These are phyloP conservation scores for Pavlovales sp. DNA, from an alignment of 208 protist species.

Conservation along the genomic window DNA sequence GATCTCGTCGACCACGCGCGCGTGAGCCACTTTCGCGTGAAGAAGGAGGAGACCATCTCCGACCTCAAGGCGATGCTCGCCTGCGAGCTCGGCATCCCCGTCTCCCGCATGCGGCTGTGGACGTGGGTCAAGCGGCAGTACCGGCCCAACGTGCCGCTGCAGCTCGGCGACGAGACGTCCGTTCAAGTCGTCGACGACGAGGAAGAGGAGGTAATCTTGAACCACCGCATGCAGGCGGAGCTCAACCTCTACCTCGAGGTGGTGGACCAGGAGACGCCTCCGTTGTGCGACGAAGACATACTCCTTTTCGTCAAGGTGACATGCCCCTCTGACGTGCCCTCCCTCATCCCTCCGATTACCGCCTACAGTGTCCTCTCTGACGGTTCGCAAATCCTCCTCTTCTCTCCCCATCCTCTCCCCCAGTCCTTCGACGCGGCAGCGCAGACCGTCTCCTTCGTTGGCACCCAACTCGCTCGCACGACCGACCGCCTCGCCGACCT, in stretches of 20 bases:
- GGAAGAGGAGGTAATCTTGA: not conserved
- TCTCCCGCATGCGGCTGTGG: constrained; percentile 51
- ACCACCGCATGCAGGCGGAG: constrained; percentile 17
- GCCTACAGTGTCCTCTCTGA: too few relatives aligned
- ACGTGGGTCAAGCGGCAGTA: constrained; percentile 42
- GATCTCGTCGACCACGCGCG: constrained; percentile 8
- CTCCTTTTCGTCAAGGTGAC: constrained; percentile 40
- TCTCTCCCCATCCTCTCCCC: too few relatives aligned
- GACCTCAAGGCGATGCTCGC: constrained; percentile 43
- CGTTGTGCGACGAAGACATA: not conserved
- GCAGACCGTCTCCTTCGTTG: constrained; percentile 43
- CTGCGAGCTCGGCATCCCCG: constrained; percentile 33
- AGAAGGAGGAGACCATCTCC: constrained; percentile 29
- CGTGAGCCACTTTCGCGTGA: constrained; percentile 44
- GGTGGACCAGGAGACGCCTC: not conserved
- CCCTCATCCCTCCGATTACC: too few relatives aligned
- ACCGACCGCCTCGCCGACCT: constrained; percentile 39
- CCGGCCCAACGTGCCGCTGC: constrained; percentile 43
- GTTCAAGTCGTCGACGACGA: constrained; percentile 12
- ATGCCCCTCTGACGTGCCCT: too few relatives aligned
- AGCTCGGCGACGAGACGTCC: constrained; percentile 13
- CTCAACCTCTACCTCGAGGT: constrained; percentile 32
- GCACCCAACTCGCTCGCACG: constrained; percentile 29
- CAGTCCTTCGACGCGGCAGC: constrained; percentile 52
- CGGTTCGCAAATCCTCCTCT: too few relatives aligned